Conservation (phyloP, 2,329 filamentous ascomycete genomes). For the Didymella arachidicola region DNA sequence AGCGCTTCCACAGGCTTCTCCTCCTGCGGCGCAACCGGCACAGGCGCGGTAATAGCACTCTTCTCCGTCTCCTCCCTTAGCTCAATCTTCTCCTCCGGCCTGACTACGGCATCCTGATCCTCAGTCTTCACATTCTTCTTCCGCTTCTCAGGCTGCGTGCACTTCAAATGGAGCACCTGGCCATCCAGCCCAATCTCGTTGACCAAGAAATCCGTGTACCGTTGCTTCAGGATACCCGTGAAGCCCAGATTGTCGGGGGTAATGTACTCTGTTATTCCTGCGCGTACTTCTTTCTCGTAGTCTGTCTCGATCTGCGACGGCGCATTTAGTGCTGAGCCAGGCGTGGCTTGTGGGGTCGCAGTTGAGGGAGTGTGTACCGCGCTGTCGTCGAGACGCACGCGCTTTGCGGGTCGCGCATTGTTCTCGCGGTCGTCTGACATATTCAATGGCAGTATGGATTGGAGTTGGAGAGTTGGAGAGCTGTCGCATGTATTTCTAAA, state of each 20-base stretch:
- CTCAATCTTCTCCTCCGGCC: conserved; percentile 28
- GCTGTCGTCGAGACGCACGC: conserved; percentile 42
- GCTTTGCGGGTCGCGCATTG: conserved; percentile 41
- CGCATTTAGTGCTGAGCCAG: conserved; percentile 22
- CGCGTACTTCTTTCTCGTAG: conserved; percentile 53
- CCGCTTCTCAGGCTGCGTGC: conserved; percentile 46
- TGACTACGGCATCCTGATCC: conserved; percentile 11
- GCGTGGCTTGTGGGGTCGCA: conserved; percentile 23
- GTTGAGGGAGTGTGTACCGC: conserved; percentile 21
- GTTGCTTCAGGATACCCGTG: conserved; percentile 71
- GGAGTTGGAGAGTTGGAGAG: conserved; percentile 9
- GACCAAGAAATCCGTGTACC: conserved; percentile 90
- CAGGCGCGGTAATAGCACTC: conserved; percentile 26
- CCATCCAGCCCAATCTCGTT: conserved; percentile 85
- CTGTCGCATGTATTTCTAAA: conserved; percentile 10
- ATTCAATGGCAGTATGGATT: neutral
- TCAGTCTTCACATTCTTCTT: conserved; percentile 16
- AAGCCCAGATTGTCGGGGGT: conserved; percentile 66
- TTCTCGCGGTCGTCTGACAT: conserved; percentile 31
- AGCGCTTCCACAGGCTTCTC: conserved; percentile 35
- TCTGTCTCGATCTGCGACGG: conserved; percentile 35
- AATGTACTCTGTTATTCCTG: conserved; percentile 71
- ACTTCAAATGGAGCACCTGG: conserved; percentile 74
- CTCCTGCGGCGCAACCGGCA: conserved; percentile 25
- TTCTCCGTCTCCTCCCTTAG: conserved; percentile 30